Percentiles rank a stretch among this genome's conserved stretches.
Conservation (phyloP, 2,329 filamentous ascomycete genomes). For the Neofusicoccum sp. region DNA sequence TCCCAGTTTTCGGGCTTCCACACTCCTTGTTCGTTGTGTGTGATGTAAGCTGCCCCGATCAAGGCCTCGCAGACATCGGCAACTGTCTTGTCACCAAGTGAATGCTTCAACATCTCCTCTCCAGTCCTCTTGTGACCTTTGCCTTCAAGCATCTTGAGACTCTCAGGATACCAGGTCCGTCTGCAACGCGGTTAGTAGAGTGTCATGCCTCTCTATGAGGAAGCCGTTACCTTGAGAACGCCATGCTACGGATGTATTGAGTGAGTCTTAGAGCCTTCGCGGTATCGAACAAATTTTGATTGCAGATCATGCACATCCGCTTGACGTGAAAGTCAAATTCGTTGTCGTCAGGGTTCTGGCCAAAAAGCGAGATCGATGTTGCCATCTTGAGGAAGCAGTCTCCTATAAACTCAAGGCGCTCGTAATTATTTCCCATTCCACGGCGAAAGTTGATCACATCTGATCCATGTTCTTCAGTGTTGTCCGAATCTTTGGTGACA, state of each 20-base stretch:
- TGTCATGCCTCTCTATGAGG: background rate
- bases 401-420: constrained; percentile 88
- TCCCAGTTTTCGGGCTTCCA: constrained; percentile 54
- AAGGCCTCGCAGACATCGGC: constrained; percentile 93
- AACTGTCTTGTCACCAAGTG: constrained; percentile 81
- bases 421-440: constrained; percentile 93
- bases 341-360: constrained; percentile 69
- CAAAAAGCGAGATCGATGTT: constrained; percentile 83
- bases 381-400: constrained; percentile 96
- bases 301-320: constrained; percentile 88
- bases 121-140: constrained; percentile 57
- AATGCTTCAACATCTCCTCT: constrained; percentile 55
- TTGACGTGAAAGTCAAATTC: constrained; percentile 89
- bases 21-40: constrained; percentile 45
- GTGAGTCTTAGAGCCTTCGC: constrained; percentile 66
- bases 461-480: constrained; percentile 68
- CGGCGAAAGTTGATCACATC: constrained; percentile 71
- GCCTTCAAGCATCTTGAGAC: constrained; percentile 69
- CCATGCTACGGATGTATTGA: constrained; percentile 77
- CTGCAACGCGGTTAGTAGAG: constrained; percentile 25
- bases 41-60: constrained; percentile 77
- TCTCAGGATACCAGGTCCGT: constrained; percentile 84
- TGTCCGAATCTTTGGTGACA: constrained; percentile 88
- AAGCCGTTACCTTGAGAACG: constrained; percentile 60
- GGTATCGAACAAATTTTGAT: constrained; percentile 79